These are phyloP conservation scores for Fraxinus quadrangulata DNA, from an alignment of 257 asterid species.

Conservation along the genomic window DNA sequence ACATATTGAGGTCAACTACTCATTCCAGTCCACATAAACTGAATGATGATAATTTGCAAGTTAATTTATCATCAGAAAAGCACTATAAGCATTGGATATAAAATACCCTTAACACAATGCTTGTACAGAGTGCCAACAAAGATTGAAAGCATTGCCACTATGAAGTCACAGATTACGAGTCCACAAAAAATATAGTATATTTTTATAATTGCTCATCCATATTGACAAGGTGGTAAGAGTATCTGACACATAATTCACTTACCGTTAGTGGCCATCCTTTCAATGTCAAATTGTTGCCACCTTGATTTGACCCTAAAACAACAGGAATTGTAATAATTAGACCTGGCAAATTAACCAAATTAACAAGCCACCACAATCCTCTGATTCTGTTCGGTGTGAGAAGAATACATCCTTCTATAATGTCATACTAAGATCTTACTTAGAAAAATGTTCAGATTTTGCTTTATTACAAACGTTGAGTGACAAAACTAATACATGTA, in stretches of 20 bases:
- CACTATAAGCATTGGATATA: neutral
- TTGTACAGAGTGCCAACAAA: neutral
- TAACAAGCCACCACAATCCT: neutral
- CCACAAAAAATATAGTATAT: neutral
- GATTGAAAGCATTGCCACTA: neutral
- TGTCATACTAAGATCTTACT: conserved; percentile 8
- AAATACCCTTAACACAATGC: neutral
- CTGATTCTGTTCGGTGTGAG: neutral
- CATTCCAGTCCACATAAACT: neutral
- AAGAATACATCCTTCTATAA: conserved; percentile 16
- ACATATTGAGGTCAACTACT: neutral
- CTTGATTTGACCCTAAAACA: conserved; percentile 87
- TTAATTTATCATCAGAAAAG: neutral
- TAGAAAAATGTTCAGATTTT: conserved; percentile 4
- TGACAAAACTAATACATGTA: conserved; percentile 8
- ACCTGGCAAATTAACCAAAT: conserved; percentile 11
- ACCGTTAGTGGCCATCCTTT: conserved; percentile 99
- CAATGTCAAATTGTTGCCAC: conserved; percentile 90
- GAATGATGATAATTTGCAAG: neutral
- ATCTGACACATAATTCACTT: conserved; percentile 37
- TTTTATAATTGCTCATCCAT: neutral
- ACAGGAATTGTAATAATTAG: conserved; percentile 25
- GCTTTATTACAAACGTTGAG: conserved; percentile 3
- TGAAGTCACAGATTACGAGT: neutral
- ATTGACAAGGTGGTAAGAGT: conserved; percentile 1